Evolutionary conservation across 148 eudicot genomes (phyloP).

Genomic region (Silene latifolia): DNA sequence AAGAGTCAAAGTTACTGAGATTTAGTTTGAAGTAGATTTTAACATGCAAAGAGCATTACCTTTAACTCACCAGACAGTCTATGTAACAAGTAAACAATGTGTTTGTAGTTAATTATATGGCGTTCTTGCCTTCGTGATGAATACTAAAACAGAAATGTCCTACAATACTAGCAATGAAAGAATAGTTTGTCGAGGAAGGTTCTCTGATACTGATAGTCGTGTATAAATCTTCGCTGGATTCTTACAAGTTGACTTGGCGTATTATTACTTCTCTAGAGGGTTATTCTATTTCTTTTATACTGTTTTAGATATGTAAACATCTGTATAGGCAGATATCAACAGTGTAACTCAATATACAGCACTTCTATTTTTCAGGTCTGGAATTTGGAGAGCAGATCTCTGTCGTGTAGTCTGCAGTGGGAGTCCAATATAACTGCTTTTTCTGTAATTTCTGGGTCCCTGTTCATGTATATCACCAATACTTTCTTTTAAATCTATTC

Average conservation of each 20-base stretch:
- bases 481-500: slow-evolving; percentile 1
- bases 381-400: slow-evolving; percentile 31
- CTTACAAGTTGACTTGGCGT: slow-evolving; percentile 6
- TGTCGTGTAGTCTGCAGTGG: slow-evolving; percentile 33
- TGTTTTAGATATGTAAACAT: neutral
- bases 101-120: neutral
- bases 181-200: neutral
- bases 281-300: slow-evolving; percentile 8
- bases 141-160: neutral
- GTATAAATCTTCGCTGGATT: slow-evolving; percentile 1
- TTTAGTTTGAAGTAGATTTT: slow-evolving; percentile 2
- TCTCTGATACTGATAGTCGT: neutral
- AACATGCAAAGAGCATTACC: neutral
- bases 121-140: neutral
- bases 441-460: slow-evolving; percentile 28
- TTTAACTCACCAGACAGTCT: neutral
- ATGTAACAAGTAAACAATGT: neutral
- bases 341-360: neutral
- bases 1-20: neutral
- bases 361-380: slow-evolving; percentile 31
- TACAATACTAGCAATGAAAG: neutral
- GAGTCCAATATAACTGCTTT: slow-evolving; percentile 32
- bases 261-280: neutral
- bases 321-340: neutral
- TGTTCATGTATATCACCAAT: slow-evolving; percentile 28